These are phyloP conservation scores for Tulasnella sp. DNA, from an alignment of 768 basidiomycete species.

Conservation along the genomic window DNA sequence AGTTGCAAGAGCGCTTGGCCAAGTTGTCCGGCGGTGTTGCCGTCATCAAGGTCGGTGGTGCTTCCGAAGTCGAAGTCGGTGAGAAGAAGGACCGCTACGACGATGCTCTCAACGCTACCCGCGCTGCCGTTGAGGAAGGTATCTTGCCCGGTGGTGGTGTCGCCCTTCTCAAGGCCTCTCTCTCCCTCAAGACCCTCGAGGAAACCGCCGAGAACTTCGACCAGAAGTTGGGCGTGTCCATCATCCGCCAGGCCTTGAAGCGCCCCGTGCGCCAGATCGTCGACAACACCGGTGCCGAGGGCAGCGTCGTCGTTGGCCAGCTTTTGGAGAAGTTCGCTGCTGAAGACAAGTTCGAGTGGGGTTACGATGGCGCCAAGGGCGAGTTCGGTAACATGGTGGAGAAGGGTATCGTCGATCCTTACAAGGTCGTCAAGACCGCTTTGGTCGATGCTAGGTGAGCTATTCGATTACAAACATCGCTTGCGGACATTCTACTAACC, in stretches of 20 bases:
- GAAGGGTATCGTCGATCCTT: constrained; percentile 88
- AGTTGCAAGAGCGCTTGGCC: constrained; percentile 93
- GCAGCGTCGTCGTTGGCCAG: constrained; percentile 85
- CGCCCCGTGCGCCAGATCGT: constrained; percentile 83
- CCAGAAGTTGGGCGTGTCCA: constrained; percentile 90
- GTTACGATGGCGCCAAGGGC: constrained; percentile 87
- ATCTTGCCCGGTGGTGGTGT: constrained; percentile 96
- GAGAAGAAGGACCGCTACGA: constrained; percentile 99
- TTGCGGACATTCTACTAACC: not conserved
- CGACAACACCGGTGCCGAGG: constrained; percentile 90
- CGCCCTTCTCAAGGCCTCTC: constrained; percentile 69
- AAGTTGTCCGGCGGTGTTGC: constrained; percentile 96
- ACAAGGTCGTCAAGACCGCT: constrained; percentile 73
- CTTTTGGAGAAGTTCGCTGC: constrained; percentile 60
- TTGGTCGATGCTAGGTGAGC: constrained; percentile 61
- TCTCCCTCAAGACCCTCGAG: constrained; percentile 55
- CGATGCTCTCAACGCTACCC: constrained; percentile 94
- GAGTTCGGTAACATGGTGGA: constrained; percentile 94
- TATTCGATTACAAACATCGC: not conserved
- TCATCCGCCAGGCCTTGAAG: constrained; percentile 79
- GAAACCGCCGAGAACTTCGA: constrained; percentile 77
- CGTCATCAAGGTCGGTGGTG: constrained; percentile 95
- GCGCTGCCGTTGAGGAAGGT: constrained; percentile 96
- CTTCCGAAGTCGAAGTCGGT: constrained; percentile 89
- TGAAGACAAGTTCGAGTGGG: constrained; percentile 73